phyloP scores from a whole-genome alignment of 306 rosid genomes.

The Mimosa bimucronata region DNA sequence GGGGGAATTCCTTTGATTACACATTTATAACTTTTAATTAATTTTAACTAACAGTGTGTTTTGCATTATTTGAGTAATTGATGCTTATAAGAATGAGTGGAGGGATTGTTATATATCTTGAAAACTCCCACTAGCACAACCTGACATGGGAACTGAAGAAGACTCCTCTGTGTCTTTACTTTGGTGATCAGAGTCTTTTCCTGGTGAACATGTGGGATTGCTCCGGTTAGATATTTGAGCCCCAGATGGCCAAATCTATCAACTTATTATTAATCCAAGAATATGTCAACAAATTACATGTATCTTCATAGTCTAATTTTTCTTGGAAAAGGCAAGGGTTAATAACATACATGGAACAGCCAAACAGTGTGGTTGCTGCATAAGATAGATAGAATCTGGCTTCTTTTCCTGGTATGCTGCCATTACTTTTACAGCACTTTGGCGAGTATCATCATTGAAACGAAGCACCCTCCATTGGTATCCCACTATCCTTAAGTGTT shows the following conservation, averaged over 20 bases:
- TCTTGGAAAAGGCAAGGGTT: not conserved
- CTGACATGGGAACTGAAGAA: not conserved
- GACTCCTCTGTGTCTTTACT: not conserved
- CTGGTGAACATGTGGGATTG: not conserved
- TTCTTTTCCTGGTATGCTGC: conserved; percentile 55
- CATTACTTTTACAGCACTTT: conserved; percentile 82
- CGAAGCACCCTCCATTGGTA: conserved; percentile 94
- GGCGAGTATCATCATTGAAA: conserved; percentile 81
- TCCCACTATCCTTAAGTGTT: conserved; percentile 67
- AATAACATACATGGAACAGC: conserved; percentile 84
- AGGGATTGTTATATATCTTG: not conserved
- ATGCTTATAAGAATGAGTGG: too few relatives aligned
- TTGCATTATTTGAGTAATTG: too few relatives aligned
- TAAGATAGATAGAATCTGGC: conserved; percentile 59
- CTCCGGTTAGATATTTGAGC: conserved; percentile 1
- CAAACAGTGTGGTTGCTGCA: conserved; percentile 90
- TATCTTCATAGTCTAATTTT: not conserved
- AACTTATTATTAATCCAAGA: not conserved
- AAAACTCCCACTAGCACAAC: not conserved
- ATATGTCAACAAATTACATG: not conserved
- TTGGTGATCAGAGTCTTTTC: conserved; percentile 8
- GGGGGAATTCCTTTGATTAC: too few relatives aligned
- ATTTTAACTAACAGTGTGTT: too few relatives aligned
- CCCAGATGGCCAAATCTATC: not conserved
- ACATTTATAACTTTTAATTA: too few relatives aligned